Base-by-base conservation (phyloP, 129 eudicot species). In the Rutidosis leptorrhynchoides region DNA sequence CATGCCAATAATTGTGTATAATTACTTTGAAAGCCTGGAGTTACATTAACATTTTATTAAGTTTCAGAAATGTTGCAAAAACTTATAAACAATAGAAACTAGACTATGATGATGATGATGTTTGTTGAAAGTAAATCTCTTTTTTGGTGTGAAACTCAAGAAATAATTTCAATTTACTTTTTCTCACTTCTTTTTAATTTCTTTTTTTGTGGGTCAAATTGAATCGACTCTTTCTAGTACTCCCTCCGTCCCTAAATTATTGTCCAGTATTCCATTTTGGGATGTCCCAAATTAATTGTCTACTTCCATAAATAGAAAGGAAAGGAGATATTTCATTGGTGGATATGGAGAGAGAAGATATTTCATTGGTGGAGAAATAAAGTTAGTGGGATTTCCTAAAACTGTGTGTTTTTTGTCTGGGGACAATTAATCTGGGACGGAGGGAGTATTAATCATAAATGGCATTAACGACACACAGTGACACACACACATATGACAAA, bases 101-200 rank as follows among this genome's bases (percentile, higher is more conserved):
- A n/a, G n/a, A n/a, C n/a, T n/a, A n/a, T n/a, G n/a, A 61, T 29
- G 74, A 75, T 75, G 70, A 75, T 75, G 69, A 70, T 75, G 80
- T 75, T 75, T 49, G 74, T 75, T 75, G 74, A 75, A 75, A 75
- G 80, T 68, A 12, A 25, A 60, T 51, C 35, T 68, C 75, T 75
- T 75, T 75, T 75, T 61, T 68, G 75, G 80, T 75, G 80, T 75
- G 80, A 53, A 64, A 46, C 64, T 75, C 75, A 30, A 75, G 74
- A 42, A 49, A 75, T 75, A 68, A 75, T 75, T 61, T 33, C 32
- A 35, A 19, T 35, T 42, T 75, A 37, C 80, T 68, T 75, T 75
- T 67, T 49, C 27, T 24, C 19, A 16, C 76, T 49, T 48, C 28
- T 26, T 27, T 65, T 65, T 68, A 5, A 68, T 11, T 22, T 15